A percentile compares a stretch with the other conserved stretches of the same genome.
Evolutionary conservation across 352 stramenopile genomes (phyloP).

Genomic region (Plasmopara viticola): DNA sequence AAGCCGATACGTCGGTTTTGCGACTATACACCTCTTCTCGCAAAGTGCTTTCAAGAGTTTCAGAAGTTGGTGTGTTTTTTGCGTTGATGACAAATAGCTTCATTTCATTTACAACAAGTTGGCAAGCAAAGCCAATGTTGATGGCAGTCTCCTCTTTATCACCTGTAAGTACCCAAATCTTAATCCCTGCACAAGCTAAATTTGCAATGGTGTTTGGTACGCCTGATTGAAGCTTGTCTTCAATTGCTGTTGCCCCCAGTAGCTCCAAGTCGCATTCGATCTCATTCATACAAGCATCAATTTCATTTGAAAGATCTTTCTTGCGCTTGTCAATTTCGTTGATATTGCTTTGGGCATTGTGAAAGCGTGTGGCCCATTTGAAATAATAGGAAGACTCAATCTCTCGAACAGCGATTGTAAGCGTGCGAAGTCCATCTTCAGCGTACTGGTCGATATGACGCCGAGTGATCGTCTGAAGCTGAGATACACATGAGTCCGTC

Average conservation of each 20-base stretch:
- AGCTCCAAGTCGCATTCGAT: constrained; percentile 80
- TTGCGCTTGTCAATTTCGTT: constrained; percentile 78
- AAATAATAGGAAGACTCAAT: constrained; percentile 44
- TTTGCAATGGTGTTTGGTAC: constrained; percentile 86
- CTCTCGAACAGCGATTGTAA: constrained; percentile 77
- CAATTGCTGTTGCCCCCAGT: constrained; percentile 89
- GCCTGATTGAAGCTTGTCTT: constrained; percentile 90
- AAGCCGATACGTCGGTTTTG: constrained; percentile 39
- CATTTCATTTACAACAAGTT: constrained; percentile 83
- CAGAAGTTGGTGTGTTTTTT: constrained; percentile 43
- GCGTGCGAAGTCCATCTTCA: constrained; percentile 80
- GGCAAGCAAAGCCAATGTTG: constrained; percentile 90
- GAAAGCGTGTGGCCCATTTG: constrained; percentile 53
- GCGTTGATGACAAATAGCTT: constrained; percentile 61
- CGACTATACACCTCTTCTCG: constrained; percentile 35
- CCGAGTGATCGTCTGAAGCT: constrained; percentile 37
- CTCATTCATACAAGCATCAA: constrained; percentile 75
- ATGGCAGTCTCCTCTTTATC: constrained; percentile 94
- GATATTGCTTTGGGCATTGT: constrained; percentile 63
- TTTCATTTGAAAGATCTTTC: constrained; percentile 59
- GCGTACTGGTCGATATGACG: constrained; percentile 78
- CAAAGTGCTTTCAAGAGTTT: constrained; percentile 46
- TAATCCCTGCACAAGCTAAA: constrained; percentile 81
- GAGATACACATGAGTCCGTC: constrained; percentile 15
- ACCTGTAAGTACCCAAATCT: constrained; percentile 92